Evolutionary conservation across 345 rosid genomes (phyloP).

Genomic region (Sisymbrium irio): DNA sequence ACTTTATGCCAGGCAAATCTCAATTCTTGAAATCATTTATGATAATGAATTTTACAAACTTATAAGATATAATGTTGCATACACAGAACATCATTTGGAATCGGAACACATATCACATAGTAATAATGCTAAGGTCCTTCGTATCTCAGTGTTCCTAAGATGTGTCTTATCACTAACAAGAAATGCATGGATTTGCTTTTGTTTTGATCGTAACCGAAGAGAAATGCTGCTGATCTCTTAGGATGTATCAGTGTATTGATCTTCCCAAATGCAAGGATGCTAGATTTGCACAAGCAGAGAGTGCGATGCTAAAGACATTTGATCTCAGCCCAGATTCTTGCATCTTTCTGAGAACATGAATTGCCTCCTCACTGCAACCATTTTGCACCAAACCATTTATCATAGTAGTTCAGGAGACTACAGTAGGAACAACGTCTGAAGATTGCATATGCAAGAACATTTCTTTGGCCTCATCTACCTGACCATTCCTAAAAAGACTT

Average conservation of each 20-base stretch:
- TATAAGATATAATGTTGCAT: neutral
- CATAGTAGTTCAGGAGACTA: slow-evolving; percentile 54
- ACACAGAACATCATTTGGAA: neutral
- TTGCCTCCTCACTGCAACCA: slow-evolving; percentile 42
- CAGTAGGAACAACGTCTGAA: slow-evolving; percentile 44
- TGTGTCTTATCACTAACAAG: slow-evolving; percentile 51
- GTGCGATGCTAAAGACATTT: slow-evolving; percentile 42
- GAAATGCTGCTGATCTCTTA: slow-evolving; percentile 42
- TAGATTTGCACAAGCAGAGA: slow-evolving; percentile 46
- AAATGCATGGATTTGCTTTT: slow-evolving; percentile 43
- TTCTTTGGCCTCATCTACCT: slow-evolving; percentile 53
- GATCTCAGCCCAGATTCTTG: slow-evolving; percentile 59
- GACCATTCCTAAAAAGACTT: slow-evolving; percentile 56
- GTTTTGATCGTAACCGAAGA: slow-evolving; percentile 37
- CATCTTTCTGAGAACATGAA: slow-evolving; percentile 45
- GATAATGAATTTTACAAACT: no score
- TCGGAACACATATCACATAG: slow-evolving; percentile 23
- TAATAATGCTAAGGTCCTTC: slow-evolving; percentile 37
- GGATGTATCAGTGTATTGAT: slow-evolving; percentile 54
- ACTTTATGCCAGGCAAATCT: no score
- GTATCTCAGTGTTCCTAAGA: slow-evolving; percentile 32
- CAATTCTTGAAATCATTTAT: no score
- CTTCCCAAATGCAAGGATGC: slow-evolving; percentile 46
- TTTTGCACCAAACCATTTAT: slow-evolving; percentile 57
- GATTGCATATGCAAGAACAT: slow-evolving; percentile 62